Base-by-base conservation (phyloP, 805 yeast genomes). In the Candida ipomoeae region DNA sequence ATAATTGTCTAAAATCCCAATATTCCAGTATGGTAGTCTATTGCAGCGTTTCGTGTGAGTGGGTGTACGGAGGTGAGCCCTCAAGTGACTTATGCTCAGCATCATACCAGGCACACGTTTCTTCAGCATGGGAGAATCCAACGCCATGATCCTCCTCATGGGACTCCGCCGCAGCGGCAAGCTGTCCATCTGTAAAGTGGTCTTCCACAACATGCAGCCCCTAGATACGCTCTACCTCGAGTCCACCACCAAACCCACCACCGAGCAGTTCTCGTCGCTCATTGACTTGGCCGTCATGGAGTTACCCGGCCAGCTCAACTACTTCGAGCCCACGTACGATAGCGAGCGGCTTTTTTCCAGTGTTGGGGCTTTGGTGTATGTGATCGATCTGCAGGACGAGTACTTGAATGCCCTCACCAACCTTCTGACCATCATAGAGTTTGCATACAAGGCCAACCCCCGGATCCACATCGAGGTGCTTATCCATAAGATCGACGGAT, bases 201-300 rank as follows among this genome's bases (percentile, higher is more conserved):
- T 94, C 1, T 94, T 94, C 68, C 96, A 92, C 66, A 87, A 89
- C 63, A 89, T 94, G 96, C 96, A 88, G 63, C 97, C 99, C 1
- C 73, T 90, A 53, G 97, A 92, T 62, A 91, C 98, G 0, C 68
- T 92, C 42, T 92, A 92, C 62, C 70, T 94, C 48, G 98, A 92
- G 59, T 83, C 91, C 46, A 92, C 99, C 0, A 80, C 95, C 2
- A 87, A 84, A 61, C 97, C 97, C 3, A 87, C 95, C 3, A 79
- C 86, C 13, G 96, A 90, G 60, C 87, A 81, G 61, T 87, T 90
- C 63, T 79, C 84, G 44, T 88, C 97, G 8, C 74, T 92, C 47
- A 88, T 91, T 38, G 94, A 91, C 64, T 71, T 92, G 41, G 84
- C 89, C 2, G 91, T 92, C 15, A 88, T 90, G 86, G 99, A 92